These are phyloP conservation scores for Lasiodiplodia sp. DNA, from an alignment of 2,329 filamentous ascomycete species.

Conservation along the genomic window DNA sequence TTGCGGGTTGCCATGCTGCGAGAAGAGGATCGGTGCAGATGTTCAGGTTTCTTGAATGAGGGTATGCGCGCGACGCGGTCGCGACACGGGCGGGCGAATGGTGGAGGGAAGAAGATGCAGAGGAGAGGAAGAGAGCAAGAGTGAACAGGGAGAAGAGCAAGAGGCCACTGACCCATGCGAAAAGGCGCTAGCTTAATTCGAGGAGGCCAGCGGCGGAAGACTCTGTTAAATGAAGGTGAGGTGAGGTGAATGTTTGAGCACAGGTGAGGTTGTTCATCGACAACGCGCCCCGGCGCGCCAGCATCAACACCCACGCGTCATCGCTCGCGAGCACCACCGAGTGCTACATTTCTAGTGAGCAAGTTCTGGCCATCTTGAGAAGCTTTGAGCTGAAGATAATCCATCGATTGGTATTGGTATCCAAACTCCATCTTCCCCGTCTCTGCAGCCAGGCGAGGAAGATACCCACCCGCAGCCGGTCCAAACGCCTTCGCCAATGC, in stretches of 20 bases:
- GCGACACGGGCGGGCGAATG: background rate
- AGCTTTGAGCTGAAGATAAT: background rate
- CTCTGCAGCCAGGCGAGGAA: background rate
- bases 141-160: background rate
- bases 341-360: background rate
- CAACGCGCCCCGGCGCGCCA: background rate
- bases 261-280: background rate
- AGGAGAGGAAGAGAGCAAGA: background rate
- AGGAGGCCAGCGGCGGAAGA: background rate
- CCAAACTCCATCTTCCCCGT: constrained; percentile 2
- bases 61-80: background rate
- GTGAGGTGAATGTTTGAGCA: background rate
- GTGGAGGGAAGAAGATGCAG: background rate
- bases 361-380: too few relatives aligned
- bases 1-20: constrained; percentile 5
- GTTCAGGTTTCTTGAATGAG: background rate
- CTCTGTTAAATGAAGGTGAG: background rate
- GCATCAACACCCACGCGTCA: background rate
- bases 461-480: background rate
- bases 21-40: background rate
- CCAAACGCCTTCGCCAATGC: constrained; percentile 28
- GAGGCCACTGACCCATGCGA: background rate
- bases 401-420: constrained; percentile 22
- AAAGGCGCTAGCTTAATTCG: background rate
- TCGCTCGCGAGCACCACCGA: background rate